phyloP scores from a whole-genome alignment of 129 eudicot species.

The Centrapalus pauciflorus region DNA sequence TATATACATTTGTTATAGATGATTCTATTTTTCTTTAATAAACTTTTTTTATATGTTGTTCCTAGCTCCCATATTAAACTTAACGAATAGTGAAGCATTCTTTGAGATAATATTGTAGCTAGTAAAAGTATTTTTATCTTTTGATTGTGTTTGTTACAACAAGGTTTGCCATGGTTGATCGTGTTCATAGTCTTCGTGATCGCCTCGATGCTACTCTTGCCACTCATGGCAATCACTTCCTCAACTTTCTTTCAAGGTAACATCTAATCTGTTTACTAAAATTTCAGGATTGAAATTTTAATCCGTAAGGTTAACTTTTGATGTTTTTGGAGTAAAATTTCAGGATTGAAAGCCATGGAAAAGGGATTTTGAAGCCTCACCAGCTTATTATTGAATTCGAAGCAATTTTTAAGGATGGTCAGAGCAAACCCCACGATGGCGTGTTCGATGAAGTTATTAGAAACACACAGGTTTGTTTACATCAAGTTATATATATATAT shows the following conservation, averaged over 20 bases:
- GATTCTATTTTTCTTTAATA: no score
- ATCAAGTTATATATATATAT: no score
- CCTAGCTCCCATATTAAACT: no score
- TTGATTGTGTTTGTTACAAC: no score
- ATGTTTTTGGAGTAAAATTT: not conserved
- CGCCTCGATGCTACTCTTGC: conserved; percentile 80
- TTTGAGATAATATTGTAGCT: no score
- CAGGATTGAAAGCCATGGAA: conserved; percentile 82
- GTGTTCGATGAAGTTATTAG: conserved; percentile 76
- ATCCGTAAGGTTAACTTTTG: no score
- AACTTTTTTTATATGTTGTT: no score
- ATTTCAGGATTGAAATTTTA: not conserved
- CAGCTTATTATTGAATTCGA: conserved; percentile 85
- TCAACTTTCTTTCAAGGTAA: conserved; percentile 65
- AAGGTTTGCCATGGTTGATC: not conserved
- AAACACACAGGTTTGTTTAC: conserved; percentile 94
- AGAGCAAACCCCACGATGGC: conserved; percentile 48
- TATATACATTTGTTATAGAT: no score
- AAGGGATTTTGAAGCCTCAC: conserved; percentile 81
- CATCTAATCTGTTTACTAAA: not conserved
- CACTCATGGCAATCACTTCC: conserved; percentile 73
- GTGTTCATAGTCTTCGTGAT: conserved; percentile 93
- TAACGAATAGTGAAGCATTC: no score
- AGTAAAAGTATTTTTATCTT: no score
- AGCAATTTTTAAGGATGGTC: conserved; percentile 41